A percentile compares a stretch with the other conserved stretches of the same genome.
Conservation (phyloP, 805 yeast species). For the Ogataea methylovora region DNA sequence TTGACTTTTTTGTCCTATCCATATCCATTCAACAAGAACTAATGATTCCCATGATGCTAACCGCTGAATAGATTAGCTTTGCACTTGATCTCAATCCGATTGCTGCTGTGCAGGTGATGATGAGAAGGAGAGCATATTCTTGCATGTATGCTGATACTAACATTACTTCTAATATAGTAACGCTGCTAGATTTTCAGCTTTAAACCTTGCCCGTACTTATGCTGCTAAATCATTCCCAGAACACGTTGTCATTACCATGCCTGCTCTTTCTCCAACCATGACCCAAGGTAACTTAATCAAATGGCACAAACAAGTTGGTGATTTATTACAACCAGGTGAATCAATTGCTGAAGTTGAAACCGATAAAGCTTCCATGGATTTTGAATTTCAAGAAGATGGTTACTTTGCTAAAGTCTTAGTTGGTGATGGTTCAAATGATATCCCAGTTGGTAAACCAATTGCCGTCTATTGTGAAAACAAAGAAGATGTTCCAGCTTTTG, state of each 20-base stretch:
- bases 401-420: slow-evolving; percentile 80
- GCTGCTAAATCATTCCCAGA: slow-evolving; percentile 23
- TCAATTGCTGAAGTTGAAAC: slow-evolving; percentile 95
- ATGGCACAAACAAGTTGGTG: slow-evolving; percentile 91
- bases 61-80: too few species aligned
- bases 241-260: slow-evolving; percentile 92
- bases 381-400: slow-evolving; percentile 97
- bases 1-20: too few species aligned
- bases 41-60: too few species aligned
- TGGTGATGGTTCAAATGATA: slow-evolving; percentile 79
- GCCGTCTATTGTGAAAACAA: slow-evolving; percentile 92
- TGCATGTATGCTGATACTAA: too few species aligned
- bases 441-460: slow-evolving; percentile 92
- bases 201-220: slow-evolving; percentile 15
- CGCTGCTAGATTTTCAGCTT: slow-evolving; percentile 2
- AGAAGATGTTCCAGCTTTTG: slow-evolving; percentile 81
- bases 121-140: too few species aligned
- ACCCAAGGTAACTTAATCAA: slow-evolving; percentile 86
- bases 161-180: too few species aligned
- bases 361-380: slow-evolving; percentile 97
- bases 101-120: too few species aligned
- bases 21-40: too few species aligned
- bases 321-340: slow-evolving; percentile 83
- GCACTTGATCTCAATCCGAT: too few species aligned
- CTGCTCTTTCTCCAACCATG: slow-evolving; percentile 99